phyloP scores from a whole-genome alignment of 306 rosid genomes.

The Luffa aegyptiaca region DNA sequence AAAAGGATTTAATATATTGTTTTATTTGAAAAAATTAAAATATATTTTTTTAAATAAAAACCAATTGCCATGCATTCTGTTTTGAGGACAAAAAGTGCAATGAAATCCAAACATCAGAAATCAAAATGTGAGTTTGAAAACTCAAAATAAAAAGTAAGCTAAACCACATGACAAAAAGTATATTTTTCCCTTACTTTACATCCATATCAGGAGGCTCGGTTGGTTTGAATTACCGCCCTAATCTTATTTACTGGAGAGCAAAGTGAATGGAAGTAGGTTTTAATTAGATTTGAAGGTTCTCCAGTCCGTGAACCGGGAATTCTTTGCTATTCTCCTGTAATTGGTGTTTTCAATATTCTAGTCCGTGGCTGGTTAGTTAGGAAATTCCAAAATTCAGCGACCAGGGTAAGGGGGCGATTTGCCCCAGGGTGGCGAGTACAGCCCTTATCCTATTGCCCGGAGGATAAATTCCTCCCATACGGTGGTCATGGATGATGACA shows the following conservation, averaged over 20 bases:
- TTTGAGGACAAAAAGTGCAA: too few species aligned
- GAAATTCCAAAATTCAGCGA: slow-evolving; percentile 72
- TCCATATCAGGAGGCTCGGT: background rate
- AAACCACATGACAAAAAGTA: too few species aligned
- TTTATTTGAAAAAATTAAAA: too few species aligned
- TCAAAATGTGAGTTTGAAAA: too few species aligned
- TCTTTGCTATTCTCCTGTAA: background rate
- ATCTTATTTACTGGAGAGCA: background rate
- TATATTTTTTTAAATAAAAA: too few species aligned
- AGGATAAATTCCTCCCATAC: slow-evolving; percentile 60
- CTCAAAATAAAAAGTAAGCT: too few species aligned
- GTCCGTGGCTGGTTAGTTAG: slow-evolving; percentile 17
- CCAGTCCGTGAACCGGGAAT: background rate
- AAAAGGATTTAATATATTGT: too few species aligned
- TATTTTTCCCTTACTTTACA: background rate
- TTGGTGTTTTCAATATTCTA: background rate
- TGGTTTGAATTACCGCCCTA: background rate
- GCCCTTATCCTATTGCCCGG: slow-evolving; percentile 53
- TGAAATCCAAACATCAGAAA: too few species aligned
- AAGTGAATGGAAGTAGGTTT: background rate
- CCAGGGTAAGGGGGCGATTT: slow-evolving; percentile 94
- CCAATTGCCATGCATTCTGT: too few species aligned
- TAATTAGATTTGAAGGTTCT: background rate
- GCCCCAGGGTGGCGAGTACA: slow-evolving; percentile 89
- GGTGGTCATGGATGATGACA: slow-evolving; percentile 49